A percentile compares a stretch with the other conserved stretches of the same genome.
These are phyloP conservation scores for Steccherinum ochraceum DNA, from an alignment of 768 basidiomycete genomes.

Conservation along the genomic window DNA sequence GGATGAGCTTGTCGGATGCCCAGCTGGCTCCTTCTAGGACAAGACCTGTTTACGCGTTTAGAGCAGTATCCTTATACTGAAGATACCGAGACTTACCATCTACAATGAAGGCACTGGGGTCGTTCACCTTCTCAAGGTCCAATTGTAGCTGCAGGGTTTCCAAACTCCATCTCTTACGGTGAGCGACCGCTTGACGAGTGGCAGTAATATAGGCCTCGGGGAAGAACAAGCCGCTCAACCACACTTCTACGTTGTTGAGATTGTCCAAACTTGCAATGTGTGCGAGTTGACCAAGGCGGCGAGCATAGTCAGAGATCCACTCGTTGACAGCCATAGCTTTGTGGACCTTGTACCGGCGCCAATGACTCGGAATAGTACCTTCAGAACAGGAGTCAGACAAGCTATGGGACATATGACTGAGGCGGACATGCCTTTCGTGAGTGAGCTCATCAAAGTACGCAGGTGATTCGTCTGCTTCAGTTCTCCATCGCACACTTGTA, in stretches of 20 bases:
- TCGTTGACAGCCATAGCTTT: conserved; percentile 75
- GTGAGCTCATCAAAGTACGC: conserved; percentile 80
- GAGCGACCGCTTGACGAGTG: conserved; percentile 92
- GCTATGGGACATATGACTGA: no score
- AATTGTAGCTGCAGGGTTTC: conserved; percentile 80
- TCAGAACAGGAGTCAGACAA: neutral
- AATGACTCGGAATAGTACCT: conserved; percentile 87
- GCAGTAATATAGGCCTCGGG: conserved; percentile 96
- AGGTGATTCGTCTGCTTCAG: conserved; percentile 96
- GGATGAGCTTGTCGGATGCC: conserved; percentile 56
- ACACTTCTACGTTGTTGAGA: conserved; percentile 69
- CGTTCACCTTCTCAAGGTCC: conserved; percentile 75
- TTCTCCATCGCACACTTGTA: conserved; percentile 79
- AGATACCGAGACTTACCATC: conserved; percentile 56
- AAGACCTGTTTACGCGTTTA: conserved; percentile 47
- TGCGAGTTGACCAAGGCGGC: conserved; percentile 80
- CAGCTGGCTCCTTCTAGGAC: conserved; percentile 84
- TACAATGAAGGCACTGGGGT: conserved; percentile 75
- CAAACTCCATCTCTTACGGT: conserved; percentile 86
- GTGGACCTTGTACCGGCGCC: conserved; percentile 85
- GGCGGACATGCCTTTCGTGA: conserved; percentile 87
- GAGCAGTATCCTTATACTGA: neutral
- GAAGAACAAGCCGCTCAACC: conserved; percentile 94
- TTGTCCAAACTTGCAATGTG: conserved; percentile 58
- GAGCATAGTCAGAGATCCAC: conserved; percentile 80